Percentiles rank a stretch among this genome's conserved stretches.
phyloP scores from a whole-genome alignment of 1,139 yeast genomes.

The Nematodospora anomalae region DNA sequence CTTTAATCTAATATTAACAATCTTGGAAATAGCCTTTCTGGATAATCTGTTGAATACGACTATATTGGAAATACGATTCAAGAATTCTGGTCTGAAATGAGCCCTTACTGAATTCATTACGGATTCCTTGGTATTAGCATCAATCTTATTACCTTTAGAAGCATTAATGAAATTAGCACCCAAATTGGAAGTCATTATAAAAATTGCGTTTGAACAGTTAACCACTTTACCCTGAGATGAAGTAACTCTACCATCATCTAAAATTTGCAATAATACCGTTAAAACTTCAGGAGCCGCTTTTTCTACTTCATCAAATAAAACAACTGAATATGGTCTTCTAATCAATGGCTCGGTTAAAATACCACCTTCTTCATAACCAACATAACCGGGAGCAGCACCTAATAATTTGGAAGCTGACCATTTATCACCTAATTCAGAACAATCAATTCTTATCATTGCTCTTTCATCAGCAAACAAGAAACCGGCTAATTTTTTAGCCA shows the following conservation, averaged over 20 bases:
- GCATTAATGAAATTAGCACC: conserved; percentile 90
- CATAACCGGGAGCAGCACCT: conserved; percentile 98
- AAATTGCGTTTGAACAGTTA: conserved; percentile 87
- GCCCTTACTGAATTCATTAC: conserved; percentile 85
- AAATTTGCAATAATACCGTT: conserved; percentile 83
- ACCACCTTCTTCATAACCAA: conserved; percentile 98
- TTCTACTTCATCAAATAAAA: conserved; percentile 94
- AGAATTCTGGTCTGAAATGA: conserved; percentile 96
- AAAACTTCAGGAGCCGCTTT: conserved; percentile 99
- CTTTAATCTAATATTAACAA: conserved; percentile 76
- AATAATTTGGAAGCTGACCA: conserved; percentile 92
- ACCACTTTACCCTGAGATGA: conserved; percentile 92
- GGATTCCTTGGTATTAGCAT: conserved; percentile 63
- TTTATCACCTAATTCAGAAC: conserved; percentile 94
- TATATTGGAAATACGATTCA: conserved; percentile 91
- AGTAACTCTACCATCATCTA: conserved; percentile 96
- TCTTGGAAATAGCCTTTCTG: conserved; percentile 87
- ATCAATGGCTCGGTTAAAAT: conserved; percentile 87
- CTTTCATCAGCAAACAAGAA: conserved; percentile 93
- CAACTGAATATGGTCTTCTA: conserved; percentile 91
- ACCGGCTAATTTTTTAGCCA: conserved; percentile 94
- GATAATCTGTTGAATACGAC: conserved; percentile 91
- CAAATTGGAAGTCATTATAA: conserved; percentile 95
- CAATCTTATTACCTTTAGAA: conserved; percentile 63
- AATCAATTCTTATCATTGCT: conserved; percentile 96